A percentile compares a stretch with the other conserved stretches of the same genome.
phyloP scores from a whole-genome alignment of 306 rosid species.

The Luffa acutangula region DNA sequence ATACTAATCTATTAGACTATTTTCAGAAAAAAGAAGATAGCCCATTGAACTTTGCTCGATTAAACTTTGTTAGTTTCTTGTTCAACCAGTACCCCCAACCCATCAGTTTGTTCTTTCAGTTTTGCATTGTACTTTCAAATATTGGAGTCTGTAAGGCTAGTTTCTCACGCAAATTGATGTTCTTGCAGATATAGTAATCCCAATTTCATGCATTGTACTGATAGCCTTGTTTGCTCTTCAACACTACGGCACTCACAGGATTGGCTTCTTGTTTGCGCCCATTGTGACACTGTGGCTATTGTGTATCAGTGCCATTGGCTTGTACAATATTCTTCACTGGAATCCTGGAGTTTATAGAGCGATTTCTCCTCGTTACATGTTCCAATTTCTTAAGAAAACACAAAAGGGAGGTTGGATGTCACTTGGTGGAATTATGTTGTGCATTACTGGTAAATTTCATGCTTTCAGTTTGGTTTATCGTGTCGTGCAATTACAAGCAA shows the following conservation, averaged over 20 bases:
- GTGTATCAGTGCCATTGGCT: slow-evolving; percentile 74
- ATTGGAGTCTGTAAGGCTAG: neutral
- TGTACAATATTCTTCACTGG: slow-evolving; percentile 75
- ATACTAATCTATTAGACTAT: neutral
- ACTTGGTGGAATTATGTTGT: slow-evolving; percentile 85
- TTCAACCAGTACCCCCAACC: neutral
- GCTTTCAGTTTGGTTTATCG: slow-evolving; percentile 17
- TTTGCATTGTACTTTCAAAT: neutral
- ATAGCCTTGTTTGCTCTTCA: slow-evolving; percentile 84
- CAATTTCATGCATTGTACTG: slow-evolving; percentile 69
- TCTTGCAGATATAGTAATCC: slow-evolving; percentile 73
- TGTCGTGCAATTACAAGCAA: slow-evolving; percentile 9
- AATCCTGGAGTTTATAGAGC: slow-evolving; percentile 57
- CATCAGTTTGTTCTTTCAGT: neutral
- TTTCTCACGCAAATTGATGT: slow-evolving; percentile 16
- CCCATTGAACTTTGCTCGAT: neutral
- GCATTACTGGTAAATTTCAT: slow-evolving; percentile 58
- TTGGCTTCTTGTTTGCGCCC: slow-evolving; percentile 90
- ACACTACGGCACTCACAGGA: slow-evolving; percentile 91
- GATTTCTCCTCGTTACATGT: slow-evolving; percentile 72
- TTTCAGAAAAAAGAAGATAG: neutral
- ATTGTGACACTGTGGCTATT: slow-evolving; percentile 73
- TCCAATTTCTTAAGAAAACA: slow-evolving; percentile 49
- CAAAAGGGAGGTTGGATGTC: slow-evolving; percentile 77
- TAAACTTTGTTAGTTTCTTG: neutral